Evolutionary conservation across 2,329 filamentous ascomycete genomes (phyloP).

Genomic region (Chaetothyriales sp.): DNA sequence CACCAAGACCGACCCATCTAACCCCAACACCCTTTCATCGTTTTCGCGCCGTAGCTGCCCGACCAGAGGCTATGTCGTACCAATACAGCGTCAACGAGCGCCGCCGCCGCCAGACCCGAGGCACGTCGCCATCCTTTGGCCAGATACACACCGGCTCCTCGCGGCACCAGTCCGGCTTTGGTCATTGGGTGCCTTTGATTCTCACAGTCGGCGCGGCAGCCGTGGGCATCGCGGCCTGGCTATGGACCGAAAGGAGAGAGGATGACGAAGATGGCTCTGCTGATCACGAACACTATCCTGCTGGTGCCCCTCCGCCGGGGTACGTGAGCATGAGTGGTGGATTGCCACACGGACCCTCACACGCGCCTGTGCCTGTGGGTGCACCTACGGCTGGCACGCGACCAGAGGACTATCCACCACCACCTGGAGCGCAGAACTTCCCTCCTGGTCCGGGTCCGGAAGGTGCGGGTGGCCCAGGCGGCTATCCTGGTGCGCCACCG

Average conservation of each 20-base stretch:
- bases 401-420: background rate
- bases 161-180: conserved; percentile 28
- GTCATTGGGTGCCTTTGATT: conserved; percentile 79
- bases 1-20: background rate
- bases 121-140: background rate
- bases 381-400: conserved; percentile 1
- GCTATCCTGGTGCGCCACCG: conserved; percentile 10
- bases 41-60: background rate
- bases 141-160: conserved; percentile 26
- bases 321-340: conserved; percentile 19
- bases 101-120: conserved; percentile 8
- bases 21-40: background rate
- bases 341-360: conserved; percentile 20
- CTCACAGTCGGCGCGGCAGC: conserved; percentile 79
- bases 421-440: background rate
- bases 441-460: no score
- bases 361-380: conserved; percentile 11
- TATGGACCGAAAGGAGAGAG: conserved; percentile 76
- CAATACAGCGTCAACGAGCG: conserved; percentile 15
- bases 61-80: conserved; percentile 9
- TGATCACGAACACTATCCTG: conserved; percentile 42
- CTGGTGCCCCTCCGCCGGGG: conserved; percentile 36
- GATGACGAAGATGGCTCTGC: conserved; percentile 45
- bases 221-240: conserved; percentile 74
- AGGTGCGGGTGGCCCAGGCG: no score